A percentile compares a stretch with the other conserved stretches of the same genome.
Conservation (phyloP, 495 filamentous ascomycete species). For the Penicillium arizonense region DNA sequence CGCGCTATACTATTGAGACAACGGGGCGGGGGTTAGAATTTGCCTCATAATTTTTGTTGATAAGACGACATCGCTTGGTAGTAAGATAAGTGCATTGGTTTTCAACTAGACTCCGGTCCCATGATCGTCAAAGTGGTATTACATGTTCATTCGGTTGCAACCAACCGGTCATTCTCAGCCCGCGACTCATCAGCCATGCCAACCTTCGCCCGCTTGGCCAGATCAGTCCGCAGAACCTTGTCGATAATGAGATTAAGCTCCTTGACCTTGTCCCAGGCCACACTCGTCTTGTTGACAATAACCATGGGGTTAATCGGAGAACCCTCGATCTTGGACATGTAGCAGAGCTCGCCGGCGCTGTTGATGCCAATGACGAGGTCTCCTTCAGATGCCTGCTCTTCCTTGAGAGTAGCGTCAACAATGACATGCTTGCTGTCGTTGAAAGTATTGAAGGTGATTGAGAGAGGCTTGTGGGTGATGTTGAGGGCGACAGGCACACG, state of each 20-base stretch:
- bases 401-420: slow-evolving; percentile 74
- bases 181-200: slow-evolving; percentile 75
- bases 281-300: slow-evolving; percentile 65
- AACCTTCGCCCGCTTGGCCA: slow-evolving; percentile 68
- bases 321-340: slow-evolving; percentile 85
- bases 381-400: slow-evolving; percentile 84
- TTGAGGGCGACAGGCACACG: slow-evolving; percentile 84
- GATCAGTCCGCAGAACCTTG: slow-evolving; percentile 70
- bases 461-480: slow-evolving; percentile 86
- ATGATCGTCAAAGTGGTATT: slow-evolving; percentile 25
- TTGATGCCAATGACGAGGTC: slow-evolving; percentile 86
- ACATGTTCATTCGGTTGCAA: slow-evolving; percentile 13
- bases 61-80: background rate
- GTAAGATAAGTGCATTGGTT: slow-evolving; percentile 2
- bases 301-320: slow-evolving; percentile 72
- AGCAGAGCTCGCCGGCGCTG: slow-evolving; percentile 85
- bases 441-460: slow-evolving; percentile 80
- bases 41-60: too few relatives aligned
- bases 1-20: too few relatives aligned
- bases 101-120: slow-evolving; percentile 19
- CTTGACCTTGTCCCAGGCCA: slow-evolving; percentile 75
- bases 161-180: slow-evolving; percentile 71
- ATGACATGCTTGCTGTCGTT: slow-evolving; percentile 65
- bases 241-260: slow-evolving; percentile 71
- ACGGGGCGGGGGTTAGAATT: too few relatives aligned